Evolutionary conservation across 2,329 filamentous ascomycete species (phyloP).

Genomic region (Arthrobotrys sinensis): DNA sequence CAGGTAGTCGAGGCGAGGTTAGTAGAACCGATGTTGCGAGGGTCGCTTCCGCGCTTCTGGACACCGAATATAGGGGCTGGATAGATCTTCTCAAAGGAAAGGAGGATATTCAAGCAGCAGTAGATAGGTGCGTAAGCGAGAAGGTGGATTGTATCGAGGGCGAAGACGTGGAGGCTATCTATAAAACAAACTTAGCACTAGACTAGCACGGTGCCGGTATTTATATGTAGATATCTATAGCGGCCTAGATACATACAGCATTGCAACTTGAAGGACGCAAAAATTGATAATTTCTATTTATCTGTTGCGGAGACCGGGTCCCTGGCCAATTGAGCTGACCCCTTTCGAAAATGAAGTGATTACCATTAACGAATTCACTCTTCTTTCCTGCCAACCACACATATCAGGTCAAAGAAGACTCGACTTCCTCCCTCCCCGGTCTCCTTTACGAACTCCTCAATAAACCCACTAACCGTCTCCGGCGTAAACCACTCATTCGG

Average conservation of each 20-base stretch:
- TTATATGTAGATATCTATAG: not conserved
- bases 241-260: no score
- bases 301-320: no score
- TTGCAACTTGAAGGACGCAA: no score
- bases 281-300: no score
- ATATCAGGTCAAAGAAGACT: slow-evolving; percentile 42
- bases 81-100: slow-evolving; percentile 62
- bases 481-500: slow-evolving; percentile 49
- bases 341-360: no score
- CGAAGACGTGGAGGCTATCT: slow-evolving; percentile 49
- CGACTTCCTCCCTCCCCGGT: slow-evolving; percentile 28
- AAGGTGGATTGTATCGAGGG: slow-evolving; percentile 50
- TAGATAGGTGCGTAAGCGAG: slow-evolving; percentile 58
- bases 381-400: slow-evolving; percentile 29
- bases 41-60: slow-evolving; percentile 73
- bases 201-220: not conserved
- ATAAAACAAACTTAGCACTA: slow-evolving; percentile 34
- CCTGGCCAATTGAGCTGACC: no score
- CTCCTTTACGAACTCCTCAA: slow-evolving; percentile 30
- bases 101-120: slow-evolving; percentile 61
- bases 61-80: slow-evolving; percentile 69
- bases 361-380: not conserved
- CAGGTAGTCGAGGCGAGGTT: slow-evolving; percentile 67
- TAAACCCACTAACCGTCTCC: slow-evolving; percentile 31
- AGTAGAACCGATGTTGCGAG: slow-evolving; percentile 75